Evolutionary conservation across 306 rosid genomes (phyloP), one percentile per base, ranked within the genome.

Genomic region (Rubus parviflorus): DNA sequence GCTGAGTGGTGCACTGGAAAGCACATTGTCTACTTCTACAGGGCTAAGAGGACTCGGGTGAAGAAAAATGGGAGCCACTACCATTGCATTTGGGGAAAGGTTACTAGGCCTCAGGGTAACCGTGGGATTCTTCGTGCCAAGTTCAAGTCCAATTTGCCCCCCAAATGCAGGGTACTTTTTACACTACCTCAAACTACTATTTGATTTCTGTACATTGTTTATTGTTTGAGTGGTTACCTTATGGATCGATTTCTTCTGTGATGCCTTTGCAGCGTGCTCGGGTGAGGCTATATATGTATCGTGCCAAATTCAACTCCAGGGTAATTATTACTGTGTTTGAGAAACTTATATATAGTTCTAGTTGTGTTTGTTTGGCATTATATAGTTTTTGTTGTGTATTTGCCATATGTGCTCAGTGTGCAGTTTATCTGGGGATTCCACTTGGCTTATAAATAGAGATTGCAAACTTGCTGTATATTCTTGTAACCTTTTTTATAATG

Each of bases 1-100:
- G 98, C 90, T 15, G 86, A 83, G 0, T 93, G 92, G 97, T 93
- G 89, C 30, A 81, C 83, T 19, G 98, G 98, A 9, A 93, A 93
- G 87, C 75, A 87, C 43, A 22, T 93, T 95, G 96, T 92, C 0
- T 93, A 93, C 70, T 87, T 91, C 81, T 93, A 88, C 82, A 93
- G 85, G 90, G 96, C 93, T 46, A 93, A 90, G n/a, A n/a, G n/a
- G n/a, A n/a, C n/a, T n/a, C n/a, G n/a, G 80, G 92, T 88, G 81
- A 91, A 91, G 97, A 89, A 82, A 67, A 83, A 87, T 37, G 92
- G 93, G 14, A 77, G 78, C 53, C 98, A 91, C 73, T 91, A 90
- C 77, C 97, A 96, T 64, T 91, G 98, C 89, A 83, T 91, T 35
- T 91, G 96, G 96, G 98, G 98, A 5, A 94, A 91, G 87, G 96